Evolutionary conservation across 805 yeast genomes (phyloP).

Genomic region (Kuraishia cidri): DNA sequence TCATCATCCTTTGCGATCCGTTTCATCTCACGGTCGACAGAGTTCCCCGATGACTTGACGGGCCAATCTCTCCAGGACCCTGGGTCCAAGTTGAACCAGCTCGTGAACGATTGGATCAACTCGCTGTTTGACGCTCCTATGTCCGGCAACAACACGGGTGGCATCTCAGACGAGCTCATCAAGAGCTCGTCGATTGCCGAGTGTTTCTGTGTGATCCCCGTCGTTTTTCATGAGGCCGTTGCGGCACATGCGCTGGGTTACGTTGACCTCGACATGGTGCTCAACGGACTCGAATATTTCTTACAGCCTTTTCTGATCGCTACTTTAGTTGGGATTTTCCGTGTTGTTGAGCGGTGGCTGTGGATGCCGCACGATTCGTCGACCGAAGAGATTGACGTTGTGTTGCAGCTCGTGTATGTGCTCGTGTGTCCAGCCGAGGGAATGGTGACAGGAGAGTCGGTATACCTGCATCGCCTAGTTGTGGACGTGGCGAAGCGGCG

Average conservation of each 20-base stretch:
- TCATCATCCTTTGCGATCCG: neutral
- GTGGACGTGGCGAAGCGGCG: neutral
- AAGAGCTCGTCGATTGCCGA: slow-evolving; percentile 58
- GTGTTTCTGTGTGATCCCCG: slow-evolving; percentile 60
- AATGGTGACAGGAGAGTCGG: neutral
- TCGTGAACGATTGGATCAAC: slow-evolving; percentile 63
- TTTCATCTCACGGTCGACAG: neutral
- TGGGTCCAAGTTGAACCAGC: slow-evolving; percentile 14
- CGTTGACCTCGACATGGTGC: slow-evolving; percentile 49
- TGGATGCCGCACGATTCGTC: neutral
- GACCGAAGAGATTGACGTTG: neutral
- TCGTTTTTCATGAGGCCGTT: slow-evolving; percentile 65
- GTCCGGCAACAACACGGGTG: slow-evolving; percentile 34
- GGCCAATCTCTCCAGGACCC: slow-evolving; percentile 9
- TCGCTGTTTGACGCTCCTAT: slow-evolving; percentile 60
- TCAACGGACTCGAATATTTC: slow-evolving; percentile 81
- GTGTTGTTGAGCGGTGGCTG: neutral
- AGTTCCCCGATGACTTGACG: neutral
- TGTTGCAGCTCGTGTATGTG: neutral
- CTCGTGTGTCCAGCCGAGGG: neutral
- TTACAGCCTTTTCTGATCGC: slow-evolving; percentile 68
- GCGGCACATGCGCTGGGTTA: slow-evolving; percentile 46
- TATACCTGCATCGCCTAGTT: slow-evolving; percentile 1
- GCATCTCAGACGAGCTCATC: slow-evolving; percentile 78
- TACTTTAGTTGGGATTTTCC: slow-evolving; percentile 1